A percentile compares a stretch with the other conserved stretches of the same genome.
Evolutionary conservation across 1,284 basidiomycete genomes (phyloP).

Genomic region (Ceratobasidium papillatum): DNA sequence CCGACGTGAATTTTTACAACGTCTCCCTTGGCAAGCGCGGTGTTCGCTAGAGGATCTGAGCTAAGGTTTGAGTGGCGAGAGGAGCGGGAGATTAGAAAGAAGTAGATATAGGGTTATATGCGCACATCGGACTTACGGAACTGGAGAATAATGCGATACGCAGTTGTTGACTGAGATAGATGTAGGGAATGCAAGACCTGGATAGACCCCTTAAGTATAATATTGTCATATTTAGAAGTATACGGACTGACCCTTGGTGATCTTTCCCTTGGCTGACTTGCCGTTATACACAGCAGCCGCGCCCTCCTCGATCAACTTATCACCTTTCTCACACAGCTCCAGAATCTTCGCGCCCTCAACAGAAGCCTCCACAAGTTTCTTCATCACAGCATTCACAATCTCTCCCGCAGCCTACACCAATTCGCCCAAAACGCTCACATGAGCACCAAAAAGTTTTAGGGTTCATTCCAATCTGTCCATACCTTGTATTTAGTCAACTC

Average conservation of each 20-base stretch:
- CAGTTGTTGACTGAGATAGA: conserved; percentile 91
- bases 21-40: conserved; percentile 83
- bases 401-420: conserved; percentile 81
- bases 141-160: conserved; percentile 82
- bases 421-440: conserved; percentile 4
- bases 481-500: conserved; percentile 88
- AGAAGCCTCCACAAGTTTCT: conserved; percentile 79
- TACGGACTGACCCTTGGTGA: conserved; percentile 76
- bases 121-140: conserved; percentile 61
- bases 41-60: conserved; percentile 73
- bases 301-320: conserved; percentile 71
- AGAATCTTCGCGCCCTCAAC: conserved; percentile 88
- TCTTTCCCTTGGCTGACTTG: conserved; percentile 83
- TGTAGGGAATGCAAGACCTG: conserved; percentile 94
- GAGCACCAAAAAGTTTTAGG: conserved; percentile 33
- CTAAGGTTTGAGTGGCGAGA: conserved; percentile 52
- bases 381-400: conserved; percentile 85
- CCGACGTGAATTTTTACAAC: conserved; percentile 97
- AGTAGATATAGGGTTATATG: conserved; percentile 39
- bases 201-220: not conserved
- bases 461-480: conserved; percentile 43
- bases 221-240: not conserved
- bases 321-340: conserved; percentile 91
- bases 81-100: conserved; percentile 7
- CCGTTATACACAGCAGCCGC: conserved; percentile 92